These are phyloP conservation scores for Purpureocillium takamizusanense DNA, from an alignment of 2,329 filamentous ascomycete genomes.

Conservation along the genomic window DNA sequence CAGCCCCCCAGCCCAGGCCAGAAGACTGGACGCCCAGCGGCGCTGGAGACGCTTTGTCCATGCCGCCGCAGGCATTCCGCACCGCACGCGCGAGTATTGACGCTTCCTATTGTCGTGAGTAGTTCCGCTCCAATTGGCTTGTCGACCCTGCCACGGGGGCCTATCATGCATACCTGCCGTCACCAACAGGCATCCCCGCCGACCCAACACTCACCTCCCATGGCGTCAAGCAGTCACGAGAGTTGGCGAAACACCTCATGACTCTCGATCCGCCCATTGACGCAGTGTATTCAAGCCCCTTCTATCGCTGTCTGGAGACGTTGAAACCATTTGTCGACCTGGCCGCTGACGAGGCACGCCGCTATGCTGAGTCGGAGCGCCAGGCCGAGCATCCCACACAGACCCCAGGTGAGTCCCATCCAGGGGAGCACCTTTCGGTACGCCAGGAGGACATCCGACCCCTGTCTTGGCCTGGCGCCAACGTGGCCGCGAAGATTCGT, in stretches of 20 bases:
- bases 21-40: too few relatives aligned
- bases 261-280: constrained; percentile 59
- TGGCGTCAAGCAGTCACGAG: constrained; percentile 72
- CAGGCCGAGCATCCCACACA: too few relatives aligned
- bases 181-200: constrained; percentile 78
- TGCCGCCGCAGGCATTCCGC: constrained; percentile 1
- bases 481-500: constrained; percentile 30
- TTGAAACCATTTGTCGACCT: constrained; percentile 56
- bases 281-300: constrained; percentile 73
- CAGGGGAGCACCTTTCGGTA: not conserved
- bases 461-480: not conserved
- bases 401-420: too few relatives aligned
- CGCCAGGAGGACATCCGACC: not conserved
- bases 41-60: constrained; percentile 2
- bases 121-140: constrained; percentile 89
- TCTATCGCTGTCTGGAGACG: constrained; percentile 82
- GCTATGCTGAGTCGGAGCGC: not conserved
- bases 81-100: constrained; percentile 4
- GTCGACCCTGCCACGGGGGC: constrained; percentile 72
- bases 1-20: not conserved
- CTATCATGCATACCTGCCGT: constrained; percentile 64
- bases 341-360: constrained; percentile 2
- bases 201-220: constrained; percentile 84
- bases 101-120: constrained; percentile 10
- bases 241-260: constrained; percentile 61